Base-by-base conservation (phyloP, 768 basidiomycete species). In the Pisolithus marmoratus region DNA sequence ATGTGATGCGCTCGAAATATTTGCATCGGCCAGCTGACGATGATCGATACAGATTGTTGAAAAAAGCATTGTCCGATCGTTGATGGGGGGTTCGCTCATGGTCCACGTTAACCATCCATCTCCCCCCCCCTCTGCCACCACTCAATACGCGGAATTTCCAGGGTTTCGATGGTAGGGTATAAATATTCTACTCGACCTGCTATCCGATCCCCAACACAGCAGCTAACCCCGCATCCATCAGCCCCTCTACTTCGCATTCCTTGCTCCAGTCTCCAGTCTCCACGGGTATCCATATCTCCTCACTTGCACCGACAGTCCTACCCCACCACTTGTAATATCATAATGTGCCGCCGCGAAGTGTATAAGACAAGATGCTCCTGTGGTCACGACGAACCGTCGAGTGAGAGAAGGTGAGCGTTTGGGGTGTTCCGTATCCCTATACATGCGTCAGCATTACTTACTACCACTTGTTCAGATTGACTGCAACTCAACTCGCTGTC, bases 311-410 rank as follows among this genome's bases (percentile, higher is more conserved):
- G 45, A n/a, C 38, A 63, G 51, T 54, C 54, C 44, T 47, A 31
- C 41, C 44, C 29, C 42, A 26, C 29, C 40, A 26, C 17, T 31
- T 27, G 38, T 29, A 42, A 27, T 15, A 40, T 54, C 38, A 48
- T 49, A 43, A 79, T 79, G 77, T 79, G 77, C 57, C 64, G 70
- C 66, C 70, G 74, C 63, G 63, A 74, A 54, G 59, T 69, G 49
- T 61, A 70, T 26, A 72, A 68, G 57, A 66, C 66, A 38, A 58
- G 62, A 53, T 68, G 71, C 56, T 43, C 60, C 20, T 79, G 77
- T 55, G 70, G 68, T 26, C 74, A 78, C 58, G 54, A 63, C 23
- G 54, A 63, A 36, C 66, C 67, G 5, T 48, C 59, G 42, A 61
- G 51, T 5, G 65, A 70, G 41, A 61, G 50, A 54, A 70, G 66